Percentiles rank a stretch among this genome's conserved stretches.
Evolutionary conservation across 2,329 filamentous ascomycete genomes (phyloP).

Genomic region (Hymenoscyphus fraxineus): DNA sequence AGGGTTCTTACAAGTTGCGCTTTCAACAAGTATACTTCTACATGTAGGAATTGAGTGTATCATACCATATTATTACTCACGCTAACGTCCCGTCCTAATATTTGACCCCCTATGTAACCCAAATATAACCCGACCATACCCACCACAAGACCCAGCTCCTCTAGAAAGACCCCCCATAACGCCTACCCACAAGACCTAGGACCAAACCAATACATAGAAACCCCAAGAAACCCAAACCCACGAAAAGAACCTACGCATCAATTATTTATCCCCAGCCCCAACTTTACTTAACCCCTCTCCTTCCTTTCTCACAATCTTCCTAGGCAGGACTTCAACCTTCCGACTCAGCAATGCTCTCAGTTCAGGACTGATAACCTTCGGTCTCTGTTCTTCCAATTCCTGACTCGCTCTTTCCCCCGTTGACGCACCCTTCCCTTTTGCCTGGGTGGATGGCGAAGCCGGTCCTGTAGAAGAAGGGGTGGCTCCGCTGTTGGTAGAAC

Average conservation of each 20-base stretch:
- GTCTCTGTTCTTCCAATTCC: slow-evolving; percentile 29
- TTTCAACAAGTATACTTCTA: not conserved
- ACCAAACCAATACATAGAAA: not conserved
- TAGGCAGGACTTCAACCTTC: slow-evolving; percentile 43
- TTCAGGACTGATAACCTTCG: slow-evolving; percentile 59
- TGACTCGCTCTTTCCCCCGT: slow-evolving; percentile 14
- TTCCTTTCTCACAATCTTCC: slow-evolving; percentile 34
- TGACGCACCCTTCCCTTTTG: slow-evolving; percentile 10
- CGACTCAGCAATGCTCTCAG: slow-evolving; percentile 57
- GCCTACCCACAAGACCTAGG: not conserved
- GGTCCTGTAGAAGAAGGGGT: slow-evolving; percentile 11
- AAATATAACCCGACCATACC: not conserved
- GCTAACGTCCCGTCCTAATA: not conserved
- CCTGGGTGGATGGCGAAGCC: not conserved
- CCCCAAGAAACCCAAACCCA: not conserved
- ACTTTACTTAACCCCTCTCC: slow-evolving; percentile 29
- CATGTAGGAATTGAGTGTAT: not conserved
- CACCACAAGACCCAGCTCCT: not conserved
- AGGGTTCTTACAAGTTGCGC: no score
- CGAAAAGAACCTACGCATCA: not conserved
- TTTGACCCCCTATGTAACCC: not conserved
- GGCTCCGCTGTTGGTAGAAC: slow-evolving; percentile 23
- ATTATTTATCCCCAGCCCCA: slow-evolving; percentile 9
- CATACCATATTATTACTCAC: not conserved
- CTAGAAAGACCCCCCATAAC: not conserved